Conservation (phyloP, 352 stramenopile genomes). For the Globisporangium orthogonon region DNA sequence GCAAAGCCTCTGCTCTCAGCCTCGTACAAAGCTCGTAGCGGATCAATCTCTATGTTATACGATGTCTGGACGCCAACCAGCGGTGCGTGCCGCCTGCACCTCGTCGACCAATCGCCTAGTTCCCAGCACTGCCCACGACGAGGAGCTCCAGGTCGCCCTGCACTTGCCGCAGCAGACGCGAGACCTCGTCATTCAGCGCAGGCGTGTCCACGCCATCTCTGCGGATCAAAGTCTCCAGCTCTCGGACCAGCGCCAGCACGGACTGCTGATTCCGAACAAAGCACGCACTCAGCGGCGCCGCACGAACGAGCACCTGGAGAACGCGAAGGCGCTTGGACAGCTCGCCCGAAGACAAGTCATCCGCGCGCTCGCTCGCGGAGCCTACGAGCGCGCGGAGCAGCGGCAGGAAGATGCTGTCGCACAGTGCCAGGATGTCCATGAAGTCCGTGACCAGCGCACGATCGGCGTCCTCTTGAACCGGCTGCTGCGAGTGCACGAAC, state of each 20-base stretch:
- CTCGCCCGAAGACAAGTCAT: constrained; percentile 7
- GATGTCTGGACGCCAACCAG: no score
- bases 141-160: constrained; percentile 58
- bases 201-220: constrained; percentile 8
- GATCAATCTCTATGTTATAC: no score
- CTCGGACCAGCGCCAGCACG: constrained; percentile 17
- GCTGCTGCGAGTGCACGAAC: neutral
- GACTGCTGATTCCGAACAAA: constrained; percentile 33
- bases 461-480: constrained; percentile 8
- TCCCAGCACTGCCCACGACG: constrained; percentile 20
- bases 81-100: no score
- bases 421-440: constrained; percentile 14
- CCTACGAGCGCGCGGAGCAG: constrained; percentile 15
- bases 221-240: constrained; percentile 13
- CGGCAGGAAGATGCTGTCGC: constrained; percentile 11
- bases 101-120: no score
- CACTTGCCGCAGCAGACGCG: constrained; percentile 39
- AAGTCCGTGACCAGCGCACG: constrained; percentile 16
- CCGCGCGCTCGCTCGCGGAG: constrained; percentile 5
- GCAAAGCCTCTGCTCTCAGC: no score
- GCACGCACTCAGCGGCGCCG: constrained; percentile 22
- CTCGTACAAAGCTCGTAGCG: no score
- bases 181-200: constrained; percentile 25
- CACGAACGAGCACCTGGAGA: constrained; percentile 46
- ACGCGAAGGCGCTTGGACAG: constrained; percentile 26